phyloP scores from a whole-genome alignment of 2,329 filamentous ascomycete genomes.

The Fusarium armeniacum region DNA sequence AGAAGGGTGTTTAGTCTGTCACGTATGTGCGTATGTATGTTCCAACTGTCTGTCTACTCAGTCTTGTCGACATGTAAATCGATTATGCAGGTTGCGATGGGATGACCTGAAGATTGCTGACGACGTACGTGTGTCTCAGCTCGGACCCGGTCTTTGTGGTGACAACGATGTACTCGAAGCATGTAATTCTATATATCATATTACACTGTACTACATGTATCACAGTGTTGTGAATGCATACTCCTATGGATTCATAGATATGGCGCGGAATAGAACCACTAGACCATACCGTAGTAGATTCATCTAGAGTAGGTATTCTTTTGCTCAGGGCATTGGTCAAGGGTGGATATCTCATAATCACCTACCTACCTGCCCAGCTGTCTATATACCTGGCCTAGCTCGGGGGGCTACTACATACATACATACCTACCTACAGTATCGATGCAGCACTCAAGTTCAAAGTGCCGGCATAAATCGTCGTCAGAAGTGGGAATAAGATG shows the following conservation, averaged over 20 bases:
- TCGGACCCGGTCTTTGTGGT: slow-evolving; percentile 1
- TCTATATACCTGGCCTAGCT: not conserved
- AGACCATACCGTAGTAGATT: slow-evolving; percentile 9
- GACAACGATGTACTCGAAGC: slow-evolving; percentile 4
- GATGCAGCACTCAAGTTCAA: slow-evolving; percentile 16
- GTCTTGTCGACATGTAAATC: not conserved
- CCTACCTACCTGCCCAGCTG: not conserved
- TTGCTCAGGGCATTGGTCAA: slow-evolving; percentile 8
- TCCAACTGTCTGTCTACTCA: slow-evolving; percentile 1
- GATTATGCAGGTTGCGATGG: slow-evolving; percentile 15
- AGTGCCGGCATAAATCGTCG: slow-evolving; percentile 43
- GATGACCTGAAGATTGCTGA: slow-evolving; percentile 12
- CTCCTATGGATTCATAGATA: not conserved
- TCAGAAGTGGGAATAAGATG: slow-evolving; percentile 44
- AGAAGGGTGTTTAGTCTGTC: slow-evolving; percentile 7
- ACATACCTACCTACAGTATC: not conserved
- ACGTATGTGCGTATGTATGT: not conserved
- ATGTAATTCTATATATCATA: slow-evolving; percentile 4
- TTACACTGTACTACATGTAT: not conserved
- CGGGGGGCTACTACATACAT: not conserved
- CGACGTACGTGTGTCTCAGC: slow-evolving; percentile 1
- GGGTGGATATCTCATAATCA: not conserved
- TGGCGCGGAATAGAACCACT: not conserved
- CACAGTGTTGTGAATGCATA: not conserved
- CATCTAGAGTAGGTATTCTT: not conserved